phyloP scores from a whole-genome alignment of 495 filamentous ascomycete genomes.

The Penicillium silybi region DNA sequence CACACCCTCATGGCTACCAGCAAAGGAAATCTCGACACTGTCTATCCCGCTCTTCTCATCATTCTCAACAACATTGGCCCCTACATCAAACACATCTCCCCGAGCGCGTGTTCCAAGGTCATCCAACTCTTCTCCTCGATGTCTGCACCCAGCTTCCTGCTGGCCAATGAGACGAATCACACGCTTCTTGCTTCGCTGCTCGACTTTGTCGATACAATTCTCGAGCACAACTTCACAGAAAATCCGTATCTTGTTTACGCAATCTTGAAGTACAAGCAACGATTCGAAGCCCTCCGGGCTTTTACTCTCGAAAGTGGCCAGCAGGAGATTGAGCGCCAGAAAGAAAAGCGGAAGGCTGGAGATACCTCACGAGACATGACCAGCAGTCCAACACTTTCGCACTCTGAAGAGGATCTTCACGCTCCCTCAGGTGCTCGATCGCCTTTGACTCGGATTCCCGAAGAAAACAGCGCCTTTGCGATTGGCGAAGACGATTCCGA shows the following conservation, averaged over 20 bases:
- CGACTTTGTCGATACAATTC: conserved; percentile 85
- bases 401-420: conserved; percentile 69
- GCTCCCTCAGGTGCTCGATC: conserved; percentile 60
- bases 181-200: conserved; percentile 74
- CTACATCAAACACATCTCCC: conserved; percentile 71
- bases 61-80: conserved; percentile 91
- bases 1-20: conserved; percentile 88
- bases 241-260: conserved; percentile 82
- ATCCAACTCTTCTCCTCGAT: conserved; percentile 89
- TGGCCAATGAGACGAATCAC: conserved; percentile 94
- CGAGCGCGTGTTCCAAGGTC: conserved; percentile 73
- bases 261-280: conserved; percentile 72
- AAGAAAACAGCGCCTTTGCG: conserved; percentile 74
- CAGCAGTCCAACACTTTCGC: conserved; percentile 38
- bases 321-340: conserved; percentile 83
- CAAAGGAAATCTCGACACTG: conserved; percentile 84
- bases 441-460: conserved; percentile 72
- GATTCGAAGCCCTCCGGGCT: conserved; percentile 81
- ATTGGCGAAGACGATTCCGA: conserved; percentile 89
- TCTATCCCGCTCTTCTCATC: conserved; percentile 89
- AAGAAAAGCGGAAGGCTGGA: conserved; percentile 68
- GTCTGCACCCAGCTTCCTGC: conserved; percentile 91
- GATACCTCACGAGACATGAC: conserved; percentile 28
- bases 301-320: conserved; percentile 96
- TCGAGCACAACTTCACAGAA: conserved; percentile 89